These are phyloP conservation scores for Scedosporium boydii DNA, from an alignment of 2,329 filamentous ascomycete species.

Conservation along the genomic window DNA sequence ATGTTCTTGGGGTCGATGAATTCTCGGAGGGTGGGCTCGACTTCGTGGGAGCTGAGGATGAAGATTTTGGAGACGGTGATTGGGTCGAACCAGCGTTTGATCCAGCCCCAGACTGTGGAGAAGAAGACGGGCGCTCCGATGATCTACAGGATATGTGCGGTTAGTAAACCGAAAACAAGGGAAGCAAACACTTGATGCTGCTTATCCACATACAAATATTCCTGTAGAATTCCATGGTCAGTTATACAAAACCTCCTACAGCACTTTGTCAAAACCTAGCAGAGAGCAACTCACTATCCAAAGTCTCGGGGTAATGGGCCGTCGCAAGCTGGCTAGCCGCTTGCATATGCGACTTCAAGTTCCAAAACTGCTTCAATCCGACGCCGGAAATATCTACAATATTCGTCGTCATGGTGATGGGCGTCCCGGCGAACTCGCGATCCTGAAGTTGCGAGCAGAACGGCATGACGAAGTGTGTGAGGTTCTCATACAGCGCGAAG, in stretches of 20 bases:
- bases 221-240: background rate
- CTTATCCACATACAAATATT: slow-evolving; percentile 8
- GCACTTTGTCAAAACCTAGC: background rate
- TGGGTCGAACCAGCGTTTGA: slow-evolving; percentile 92
- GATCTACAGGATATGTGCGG: slow-evolving; percentile 46
- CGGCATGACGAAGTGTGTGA: slow-evolving; percentile 79
- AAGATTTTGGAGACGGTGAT: slow-evolving; percentile 95
- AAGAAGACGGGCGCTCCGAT: slow-evolving; percentile 88
- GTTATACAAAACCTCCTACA: background rate
- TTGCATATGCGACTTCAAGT: slow-evolving; percentile 88
- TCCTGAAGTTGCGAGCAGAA: slow-evolving; percentile 68
- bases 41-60: slow-evolving; percentile 66
- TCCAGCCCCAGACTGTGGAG: slow-evolving; percentile 87
- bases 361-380: slow-evolving; percentile 91
- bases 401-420: slow-evolving; percentile 86
- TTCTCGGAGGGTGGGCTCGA: slow-evolving; percentile 63
- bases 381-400: slow-evolving; percentile 89
- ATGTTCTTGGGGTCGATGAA: slow-evolving; percentile 81
- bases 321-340: slow-evolving; percentile 81
- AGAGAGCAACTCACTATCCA: slow-evolving; percentile 61
- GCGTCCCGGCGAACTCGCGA: slow-evolving; percentile 66
- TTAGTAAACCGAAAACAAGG: slow-evolving; percentile 8
- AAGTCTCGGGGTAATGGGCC: slow-evolving; percentile 88
- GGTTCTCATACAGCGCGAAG: slow-evolving; percentile 88
- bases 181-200: background rate